Percentiles rank a stretch among this genome's conserved stretches.
Evolutionary conservation across 208 protist genomes (phyloP).

Genomic region (Crithidia bombi): DNA sequence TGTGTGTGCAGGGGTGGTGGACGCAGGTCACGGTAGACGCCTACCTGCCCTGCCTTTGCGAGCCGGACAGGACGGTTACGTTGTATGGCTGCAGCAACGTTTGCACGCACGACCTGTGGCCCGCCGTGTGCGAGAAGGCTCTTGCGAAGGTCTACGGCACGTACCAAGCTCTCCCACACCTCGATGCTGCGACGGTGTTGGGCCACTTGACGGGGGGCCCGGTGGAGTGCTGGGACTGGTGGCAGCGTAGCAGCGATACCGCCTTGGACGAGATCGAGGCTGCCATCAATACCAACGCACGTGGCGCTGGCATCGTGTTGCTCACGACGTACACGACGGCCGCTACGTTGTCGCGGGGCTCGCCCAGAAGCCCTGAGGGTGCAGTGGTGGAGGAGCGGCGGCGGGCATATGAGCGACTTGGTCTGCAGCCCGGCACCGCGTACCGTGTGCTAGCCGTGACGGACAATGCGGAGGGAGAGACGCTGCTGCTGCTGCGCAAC

Average conservation of each 20-base stretch:
- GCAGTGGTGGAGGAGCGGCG: not conserved
- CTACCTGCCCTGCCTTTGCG: conserved; percentile 59
- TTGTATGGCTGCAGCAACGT: conserved; percentile 46
- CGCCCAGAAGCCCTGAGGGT: no score
- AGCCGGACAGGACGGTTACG: conserved; percentile 1
- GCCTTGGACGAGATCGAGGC: conserved; percentile 63
- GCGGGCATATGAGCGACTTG: conserved; percentile 22
- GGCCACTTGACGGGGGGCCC: conserved; percentile 69
- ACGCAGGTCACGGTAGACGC: conserved; percentile 51
- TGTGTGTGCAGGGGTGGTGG: conserved; percentile 67
- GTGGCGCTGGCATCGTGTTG: conserved; percentile 56
- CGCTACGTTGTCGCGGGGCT: no score
- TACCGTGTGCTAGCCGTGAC: conserved; percentile 68
- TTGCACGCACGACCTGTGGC: conserved; percentile 65
- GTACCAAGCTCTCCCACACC: conserved; percentile 42
- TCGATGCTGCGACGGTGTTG: conserved; percentile 38
- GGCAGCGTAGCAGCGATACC: conserved; percentile 27
- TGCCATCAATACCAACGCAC: conserved; percentile 46
- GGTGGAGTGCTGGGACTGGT: conserved; percentile 72
- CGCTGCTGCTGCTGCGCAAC: conserved; percentile 53
- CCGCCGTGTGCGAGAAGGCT: conserved; percentile 76
- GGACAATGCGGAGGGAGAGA: conserved; percentile 37
- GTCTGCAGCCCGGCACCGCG: conserved; percentile 40
- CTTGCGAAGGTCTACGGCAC: conserved; percentile 69
- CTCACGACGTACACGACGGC: conserved; percentile 38